Base-by-base conservation (phyloP, 2,329 filamentous ascomycete species). In the Bipolaris bicolor region DNA sequence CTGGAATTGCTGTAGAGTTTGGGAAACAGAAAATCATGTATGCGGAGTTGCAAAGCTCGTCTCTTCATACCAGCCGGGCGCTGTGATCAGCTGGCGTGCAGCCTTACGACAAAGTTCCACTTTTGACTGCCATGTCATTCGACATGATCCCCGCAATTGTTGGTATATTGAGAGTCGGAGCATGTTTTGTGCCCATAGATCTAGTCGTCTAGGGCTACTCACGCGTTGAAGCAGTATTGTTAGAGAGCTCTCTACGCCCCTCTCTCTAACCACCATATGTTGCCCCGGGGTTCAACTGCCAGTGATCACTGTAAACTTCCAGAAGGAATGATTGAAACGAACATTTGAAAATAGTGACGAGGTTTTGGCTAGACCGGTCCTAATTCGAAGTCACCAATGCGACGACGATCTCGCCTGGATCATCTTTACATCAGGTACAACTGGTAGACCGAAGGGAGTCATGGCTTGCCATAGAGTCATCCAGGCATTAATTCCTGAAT, bases 381-480 rank as follows among this genome's bases (percentile, higher is more conserved):
- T 16, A 29, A 36, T 34, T 40, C 34, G 47, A 10, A 29, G 13
- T 13, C 44, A 26, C 18, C 34, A 55, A 10, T 47, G 20, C 1
- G 15, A 24, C 5, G 40, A 54, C 29, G 16, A 47, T 44, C 53
- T 61, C 13, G 54, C 49, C 15, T 67, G 57, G 26, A 52, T 58
- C n/a, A 57, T 65, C 31, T 66, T 63, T 54, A 68, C 65, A 2
- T 63, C 60, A 36, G 62, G 65, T 3, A 63, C 58, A 10, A 68
- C 65, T 10, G 65, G 65, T 11, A 58, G 61, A 26, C 65, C 65
- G 10, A 68, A 68, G 46, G 65, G 65, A 5, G 58, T 62, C 11
- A 52, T 59, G 47, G 51, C 63, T 34, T 46, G 50, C 22, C 55
- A 65, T 34, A 44, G 26, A 37, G 57, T 5, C 37, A 26, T 47